phyloP scores from a whole-genome alignment of 441 rosid genomes.

The Francoa sonchifolia region DNA sequence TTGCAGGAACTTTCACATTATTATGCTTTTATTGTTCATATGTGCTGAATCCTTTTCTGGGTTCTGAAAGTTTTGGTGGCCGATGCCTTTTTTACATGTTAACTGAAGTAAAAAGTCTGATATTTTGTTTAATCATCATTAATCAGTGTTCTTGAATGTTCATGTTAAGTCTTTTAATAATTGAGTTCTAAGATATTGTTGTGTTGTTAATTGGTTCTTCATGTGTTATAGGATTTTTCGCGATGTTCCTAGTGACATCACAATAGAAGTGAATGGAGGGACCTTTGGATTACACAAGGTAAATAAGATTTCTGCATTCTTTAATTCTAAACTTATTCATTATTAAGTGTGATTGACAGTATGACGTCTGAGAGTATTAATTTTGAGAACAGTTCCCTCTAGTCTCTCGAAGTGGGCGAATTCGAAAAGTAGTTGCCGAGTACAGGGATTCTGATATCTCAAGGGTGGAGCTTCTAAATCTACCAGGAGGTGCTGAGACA shows the following conservation, averaged over 20 bases:
- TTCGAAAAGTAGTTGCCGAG: constrained; percentile 72
- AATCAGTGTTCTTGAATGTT: neutral
- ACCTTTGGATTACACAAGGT: constrained; percentile 85
- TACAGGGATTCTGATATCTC: constrained; percentile 84
- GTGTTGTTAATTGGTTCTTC: neutral
- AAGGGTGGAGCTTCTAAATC: constrained; percentile 81
- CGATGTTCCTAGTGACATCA: constrained; percentile 89
- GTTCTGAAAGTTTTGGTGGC: no score
- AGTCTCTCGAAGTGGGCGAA: constrained; percentile 86
- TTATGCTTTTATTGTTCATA: no score
- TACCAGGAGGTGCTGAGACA: constrained; percentile 78
- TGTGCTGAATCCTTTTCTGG: no score
- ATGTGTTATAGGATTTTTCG: constrained; percentile 63
- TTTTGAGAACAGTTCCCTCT: constrained; percentile 69
- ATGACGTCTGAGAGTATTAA: constrained; percentile 4
- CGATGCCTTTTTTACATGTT: no score
- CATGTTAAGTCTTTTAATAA: neutral
- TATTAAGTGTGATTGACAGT: neutral
- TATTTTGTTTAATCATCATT: no score
- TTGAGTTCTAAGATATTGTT: constrained; percentile 1
- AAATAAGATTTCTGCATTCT: no score
- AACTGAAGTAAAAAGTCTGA: no score
- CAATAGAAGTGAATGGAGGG: constrained; percentile 67
- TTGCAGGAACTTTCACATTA: no score
- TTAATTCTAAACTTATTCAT: no score